Evolutionary conservation across 306 rosid genomes (phyloP).

Genomic region (Echinosophora koreensis): DNA sequence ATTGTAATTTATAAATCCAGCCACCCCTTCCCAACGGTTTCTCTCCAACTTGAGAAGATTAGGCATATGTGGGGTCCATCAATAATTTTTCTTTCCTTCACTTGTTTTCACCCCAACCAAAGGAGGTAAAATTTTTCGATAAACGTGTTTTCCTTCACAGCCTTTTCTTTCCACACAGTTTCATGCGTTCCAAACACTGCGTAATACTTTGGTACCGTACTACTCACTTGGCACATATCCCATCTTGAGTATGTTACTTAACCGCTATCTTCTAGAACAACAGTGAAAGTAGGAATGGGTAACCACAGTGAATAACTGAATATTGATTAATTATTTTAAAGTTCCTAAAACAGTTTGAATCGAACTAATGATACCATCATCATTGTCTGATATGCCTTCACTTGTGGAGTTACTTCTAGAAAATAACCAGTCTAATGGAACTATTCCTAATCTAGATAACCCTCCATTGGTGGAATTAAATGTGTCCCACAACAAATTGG

Average conservation of each 20-base stretch:
- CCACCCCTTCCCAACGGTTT: no score
- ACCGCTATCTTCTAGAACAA: conserved; percentile 31
- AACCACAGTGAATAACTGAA: not conserved
- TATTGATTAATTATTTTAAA: conserved; percentile 27
- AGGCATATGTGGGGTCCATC: no score
- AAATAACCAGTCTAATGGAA: conserved; percentile 70
- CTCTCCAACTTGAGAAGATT: no score
- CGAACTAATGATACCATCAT: conserved; percentile 37
- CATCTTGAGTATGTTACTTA: conserved; percentile 28
- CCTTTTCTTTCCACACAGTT: no score
- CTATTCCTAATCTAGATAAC: conserved; percentile 50
- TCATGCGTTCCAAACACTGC: no score
- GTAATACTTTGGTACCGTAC: no score
- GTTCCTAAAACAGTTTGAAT: conserved; percentile 14
- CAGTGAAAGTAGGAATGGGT: conserved; percentile 3
- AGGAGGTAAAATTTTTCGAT: no score
- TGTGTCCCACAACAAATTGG: conserved; percentile 73
- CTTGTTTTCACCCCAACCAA: no score
- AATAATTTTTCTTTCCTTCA: no score
- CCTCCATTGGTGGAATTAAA: conserved; percentile 47
- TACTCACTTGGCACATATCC: conserved; percentile 17
- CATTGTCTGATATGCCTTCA: conserved; percentile 54
- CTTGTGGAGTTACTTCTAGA: conserved; percentile 68
- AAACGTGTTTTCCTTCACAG: no score
- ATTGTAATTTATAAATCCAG: no score